Percentiles rank a stretch among this genome's conserved stretches.
phyloP scores from a whole-genome alignment of 2,329 filamentous ascomycete genomes.

The Orbilia javanica region DNA sequence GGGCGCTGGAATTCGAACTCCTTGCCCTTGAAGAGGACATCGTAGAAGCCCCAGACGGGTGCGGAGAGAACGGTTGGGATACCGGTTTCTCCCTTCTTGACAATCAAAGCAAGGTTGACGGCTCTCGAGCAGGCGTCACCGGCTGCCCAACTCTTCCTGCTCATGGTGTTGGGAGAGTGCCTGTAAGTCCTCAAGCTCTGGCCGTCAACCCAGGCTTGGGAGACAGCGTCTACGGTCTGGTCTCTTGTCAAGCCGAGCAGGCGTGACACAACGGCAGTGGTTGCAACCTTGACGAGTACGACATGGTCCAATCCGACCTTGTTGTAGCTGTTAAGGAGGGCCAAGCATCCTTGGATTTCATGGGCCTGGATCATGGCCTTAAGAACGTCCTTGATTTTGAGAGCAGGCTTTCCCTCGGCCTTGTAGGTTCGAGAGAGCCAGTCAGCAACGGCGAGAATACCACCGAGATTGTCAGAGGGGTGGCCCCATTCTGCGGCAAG shows the following conservation, averaged over 20 bases:
- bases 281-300: conserved; percentile 96
- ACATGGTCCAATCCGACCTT: conserved; percentile 98
- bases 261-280: conserved; percentile 91
- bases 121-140: conserved; percentile 97
- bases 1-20: conserved; percentile 95
- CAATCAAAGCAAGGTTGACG: conserved; percentile 90
- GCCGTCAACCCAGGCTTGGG: conserved; percentile 97
- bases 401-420: conserved; percentile 78
- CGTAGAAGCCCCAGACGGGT: conserved; percentile 97
- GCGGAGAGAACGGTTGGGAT: conserved; percentile 93
- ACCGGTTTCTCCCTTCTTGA: conserved; percentile 84
- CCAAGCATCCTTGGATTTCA: conserved; percentile 97
- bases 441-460: conserved; percentile 93
- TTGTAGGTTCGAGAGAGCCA: conserved; percentile 94
- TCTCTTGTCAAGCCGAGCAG: conserved; percentile 90
- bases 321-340: conserved; percentile 98
- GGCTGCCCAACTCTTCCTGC: conserved; percentile 97
- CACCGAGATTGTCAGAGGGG: conserved; percentile 96
- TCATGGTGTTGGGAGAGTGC: conserved; percentile 99
- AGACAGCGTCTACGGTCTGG: conserved; percentile 94
- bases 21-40: conserved; percentile 95
- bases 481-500: conserved; percentile 98
- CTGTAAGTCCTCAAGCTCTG: conserved; percentile 96
- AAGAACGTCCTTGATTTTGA: conserved; percentile 88
- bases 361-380: conserved; percentile 99